Percentiles rank a stretch among this genome's conserved stretches.
phyloP scores from a whole-genome alignment of 179 eudicot species.

The Spergularia azorica region DNA sequence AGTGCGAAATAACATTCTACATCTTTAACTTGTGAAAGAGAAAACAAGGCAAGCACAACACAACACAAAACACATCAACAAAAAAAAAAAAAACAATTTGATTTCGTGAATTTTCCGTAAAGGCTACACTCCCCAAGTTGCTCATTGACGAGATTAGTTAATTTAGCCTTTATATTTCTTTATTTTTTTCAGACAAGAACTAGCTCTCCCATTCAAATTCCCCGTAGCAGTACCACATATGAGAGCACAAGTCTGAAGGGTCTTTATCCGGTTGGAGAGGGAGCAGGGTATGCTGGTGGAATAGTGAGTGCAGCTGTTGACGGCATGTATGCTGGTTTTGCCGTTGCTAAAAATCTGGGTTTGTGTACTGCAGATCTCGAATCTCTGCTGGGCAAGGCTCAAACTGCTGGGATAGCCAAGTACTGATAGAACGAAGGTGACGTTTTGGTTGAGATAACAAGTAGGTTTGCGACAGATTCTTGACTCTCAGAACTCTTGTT shows the following conservation, averaged over 20 bases:
- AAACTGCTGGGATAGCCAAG: slow-evolving; percentile 53
- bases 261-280: slow-evolving; percentile 94
- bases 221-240: slow-evolving; percentile 57
- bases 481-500: background rate
- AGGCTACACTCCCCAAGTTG: background rate
- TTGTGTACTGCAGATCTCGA: slow-evolving; percentile 57
- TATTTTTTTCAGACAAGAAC: slow-evolving; percentile 72
- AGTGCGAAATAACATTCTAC: background rate
- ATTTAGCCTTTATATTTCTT: background rate
- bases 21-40: background rate
- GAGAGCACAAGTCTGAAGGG: slow-evolving; percentile 87
- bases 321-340: slow-evolving; percentile 95
- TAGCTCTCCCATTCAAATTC: slow-evolving; percentile 88
- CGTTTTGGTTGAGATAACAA: background rate
- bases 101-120: background rate
- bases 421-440: slow-evolving; percentile 35
- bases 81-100: background rate
- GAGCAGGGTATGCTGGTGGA: slow-evolving; percentile 98
- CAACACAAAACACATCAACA: no score
- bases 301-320: slow-evolving; percentile 98
- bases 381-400: slow-evolving; percentile 72
- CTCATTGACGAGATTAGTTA: background rate
- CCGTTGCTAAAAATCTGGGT: slow-evolving; percentile 72
- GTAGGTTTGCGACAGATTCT: background rate
- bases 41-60: background rate